These are phyloP conservation scores for Isatis tinctoria DNA, from an alignment of 345 rosid species.

Conservation along the genomic window DNA sequence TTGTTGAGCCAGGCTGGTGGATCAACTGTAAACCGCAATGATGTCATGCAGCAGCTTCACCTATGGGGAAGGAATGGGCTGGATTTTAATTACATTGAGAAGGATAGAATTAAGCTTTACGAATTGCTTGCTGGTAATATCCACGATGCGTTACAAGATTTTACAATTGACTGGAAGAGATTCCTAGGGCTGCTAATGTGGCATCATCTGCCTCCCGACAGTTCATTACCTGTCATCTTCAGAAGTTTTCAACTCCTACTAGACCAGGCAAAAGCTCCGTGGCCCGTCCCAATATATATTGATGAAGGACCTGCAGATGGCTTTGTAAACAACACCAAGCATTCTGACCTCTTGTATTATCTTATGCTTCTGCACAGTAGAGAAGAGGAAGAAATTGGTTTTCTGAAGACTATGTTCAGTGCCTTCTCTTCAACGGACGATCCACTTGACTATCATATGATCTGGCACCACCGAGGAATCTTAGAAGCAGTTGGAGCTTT, in stretches of 20 bases:
- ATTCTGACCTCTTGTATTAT: constrained; percentile 80
- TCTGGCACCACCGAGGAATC: constrained; percentile 88
- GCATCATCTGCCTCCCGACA: constrained; percentile 71
- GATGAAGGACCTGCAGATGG: constrained; percentile 76
- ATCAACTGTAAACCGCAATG: constrained; percentile 63
- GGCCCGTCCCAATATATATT: constrained; percentile 74
- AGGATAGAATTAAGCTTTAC: constrained; percentile 67
- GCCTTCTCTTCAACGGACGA: constrained; percentile 82
- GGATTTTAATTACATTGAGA: constrained; percentile 87
- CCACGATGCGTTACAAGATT: constrained; percentile 53
- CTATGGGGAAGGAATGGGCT: constrained; percentile 84
- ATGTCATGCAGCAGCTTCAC: constrained; percentile 68
- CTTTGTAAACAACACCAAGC: constrained; percentile 39
- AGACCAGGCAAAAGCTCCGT: constrained; percentile 65
- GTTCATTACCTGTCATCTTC: constrained; percentile 62
- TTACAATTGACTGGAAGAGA: constrained; percentile 91
- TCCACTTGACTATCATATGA: constrained; percentile 98
- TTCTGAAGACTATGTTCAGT: constrained; percentile 81
- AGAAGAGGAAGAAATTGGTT: constrained; percentile 52
- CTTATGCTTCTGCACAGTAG: constrained; percentile 92
- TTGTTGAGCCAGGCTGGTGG: constrained; percentile 97
- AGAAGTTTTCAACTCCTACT: constrained; percentile 67
- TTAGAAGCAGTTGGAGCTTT: constrained; percentile 78
- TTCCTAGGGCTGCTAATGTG: constrained; percentile 94
- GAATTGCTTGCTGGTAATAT: constrained; percentile 94